Conservation (phyloP, 306 rosid species). For the Vicia sativa region DNA sequence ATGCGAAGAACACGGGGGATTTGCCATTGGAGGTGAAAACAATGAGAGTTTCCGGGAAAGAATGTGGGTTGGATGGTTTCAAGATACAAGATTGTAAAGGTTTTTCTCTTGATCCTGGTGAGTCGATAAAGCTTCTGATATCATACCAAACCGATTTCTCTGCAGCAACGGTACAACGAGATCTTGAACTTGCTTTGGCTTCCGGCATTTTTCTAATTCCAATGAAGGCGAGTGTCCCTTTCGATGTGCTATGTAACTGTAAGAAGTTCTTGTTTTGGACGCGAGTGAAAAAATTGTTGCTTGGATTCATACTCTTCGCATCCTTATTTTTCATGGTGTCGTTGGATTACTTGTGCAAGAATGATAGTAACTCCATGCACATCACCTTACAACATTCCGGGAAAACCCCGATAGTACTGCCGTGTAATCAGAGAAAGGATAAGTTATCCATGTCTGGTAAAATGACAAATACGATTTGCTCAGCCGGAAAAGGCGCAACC, state of each 20-base stretch:
- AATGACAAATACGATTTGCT: constrained; percentile 45
- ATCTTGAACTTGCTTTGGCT: constrained; percentile 82
- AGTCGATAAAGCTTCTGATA: constrained; percentile 45
- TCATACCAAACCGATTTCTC: constrained; percentile 84
- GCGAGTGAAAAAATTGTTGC: constrained; percentile 58
- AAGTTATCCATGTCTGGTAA: constrained; percentile 50
- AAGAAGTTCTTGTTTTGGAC: constrained; percentile 69
- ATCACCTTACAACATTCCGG: constrained; percentile 37
- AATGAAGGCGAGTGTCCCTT: constrained; percentile 74
- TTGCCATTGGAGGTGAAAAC: constrained; percentile 70
- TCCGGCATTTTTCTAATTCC: constrained; percentile 84
- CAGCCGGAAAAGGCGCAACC: constrained; percentile 38
- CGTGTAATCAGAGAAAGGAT: constrained; percentile 42
- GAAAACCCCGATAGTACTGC: constrained; percentile 41
- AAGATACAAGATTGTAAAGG: constrained; percentile 50
- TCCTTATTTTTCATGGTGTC: constrained; percentile 49
- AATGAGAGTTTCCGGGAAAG: constrained; percentile 78
- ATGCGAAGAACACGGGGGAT: constrained; percentile 90
- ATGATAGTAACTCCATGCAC: constrained; percentile 42
- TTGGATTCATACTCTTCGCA: constrained; percentile 49
- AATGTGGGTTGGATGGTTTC: constrained; percentile 85
- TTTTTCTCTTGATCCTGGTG: constrained; percentile 47
- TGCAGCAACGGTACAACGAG: constrained; percentile 60
- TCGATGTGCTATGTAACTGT: constrained; percentile 61
- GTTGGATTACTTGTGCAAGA: constrained; percentile 50